Percentiles rank a stretch among this genome's conserved stretches.
Evolutionary conservation across 2,329 filamentous ascomycete genomes (phyloP).

Genomic region (Colletotrichum tofieldiae): DNA sequence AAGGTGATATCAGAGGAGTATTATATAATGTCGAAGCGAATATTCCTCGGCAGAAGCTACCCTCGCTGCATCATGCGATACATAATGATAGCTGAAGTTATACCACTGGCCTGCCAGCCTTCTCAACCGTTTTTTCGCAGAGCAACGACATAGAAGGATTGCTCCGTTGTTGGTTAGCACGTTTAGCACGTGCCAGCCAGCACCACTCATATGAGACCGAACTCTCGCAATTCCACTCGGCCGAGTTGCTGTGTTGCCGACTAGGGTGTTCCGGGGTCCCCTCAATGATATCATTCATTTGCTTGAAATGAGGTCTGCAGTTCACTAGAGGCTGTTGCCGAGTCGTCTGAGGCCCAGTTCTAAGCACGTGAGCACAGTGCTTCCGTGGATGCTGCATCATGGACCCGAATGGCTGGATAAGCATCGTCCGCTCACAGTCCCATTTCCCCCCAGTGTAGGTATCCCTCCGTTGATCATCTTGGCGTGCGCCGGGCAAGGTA

Average conservation of each 20-base stretch:
- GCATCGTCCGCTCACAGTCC: neutral
- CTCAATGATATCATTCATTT: no score
- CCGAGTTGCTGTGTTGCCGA: no score
- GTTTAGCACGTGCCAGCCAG: neutral
- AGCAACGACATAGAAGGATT: neutral
- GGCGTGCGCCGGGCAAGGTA: neutral
- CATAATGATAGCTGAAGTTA: neutral
- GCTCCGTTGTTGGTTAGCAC: neutral
- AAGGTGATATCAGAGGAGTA: neutral
- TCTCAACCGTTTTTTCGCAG: rapidly evolving
- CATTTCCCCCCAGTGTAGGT: no score
- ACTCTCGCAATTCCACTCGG: neutral
- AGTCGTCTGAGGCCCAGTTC: no score
- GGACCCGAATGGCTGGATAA: no score
- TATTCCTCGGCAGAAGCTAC: no score
- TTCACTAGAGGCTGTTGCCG: neutral
- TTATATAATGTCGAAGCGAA: neutral
- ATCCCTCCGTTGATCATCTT: neutral
- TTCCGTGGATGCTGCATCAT: neutral
- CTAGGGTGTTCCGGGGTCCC: rapidly evolving
- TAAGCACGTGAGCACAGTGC: no score
- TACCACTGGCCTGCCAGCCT: neutral
- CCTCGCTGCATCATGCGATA: no score
- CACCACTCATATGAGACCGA: no score
- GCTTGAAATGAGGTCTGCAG: no score